phyloP scores from a whole-genome alignment of 1,139 yeast genomes.

The Debaryomyces coudertii region DNA sequence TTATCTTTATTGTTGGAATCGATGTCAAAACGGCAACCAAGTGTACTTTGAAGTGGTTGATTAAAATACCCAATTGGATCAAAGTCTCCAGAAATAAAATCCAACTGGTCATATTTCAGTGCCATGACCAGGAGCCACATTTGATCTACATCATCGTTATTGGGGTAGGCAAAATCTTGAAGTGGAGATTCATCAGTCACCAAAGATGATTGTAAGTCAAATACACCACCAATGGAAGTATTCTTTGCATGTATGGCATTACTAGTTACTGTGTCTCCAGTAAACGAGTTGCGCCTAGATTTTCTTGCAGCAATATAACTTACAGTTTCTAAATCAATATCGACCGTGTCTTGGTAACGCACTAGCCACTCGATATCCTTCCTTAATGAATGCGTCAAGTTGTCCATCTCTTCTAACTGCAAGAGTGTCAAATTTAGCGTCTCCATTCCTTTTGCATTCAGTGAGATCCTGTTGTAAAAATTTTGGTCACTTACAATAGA shows the following conservation, averaged over 20 bases:
- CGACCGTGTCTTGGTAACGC: conserved; percentile 8
- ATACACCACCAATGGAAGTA: conserved; percentile 11
- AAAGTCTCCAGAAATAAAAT: conserved; percentile 2
- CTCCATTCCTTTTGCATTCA: conserved; percentile 12
- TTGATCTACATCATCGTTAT: conserved; percentile 30
- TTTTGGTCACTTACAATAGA: conserved; percentile 1
- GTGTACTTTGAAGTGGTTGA: background rate
- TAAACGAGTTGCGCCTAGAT: conserved; percentile 5
- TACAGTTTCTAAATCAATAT: background rate
- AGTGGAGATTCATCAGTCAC: conserved; percentile 1
- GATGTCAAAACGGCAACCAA: background rate
- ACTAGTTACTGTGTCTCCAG: background rate
- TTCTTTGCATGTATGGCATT: background rate
- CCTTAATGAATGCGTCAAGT: conserved; percentile 16
- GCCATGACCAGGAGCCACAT: conserved; percentile 35
- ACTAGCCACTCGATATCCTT: conserved; percentile 13
- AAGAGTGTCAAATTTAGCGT: conserved; percentile 17
- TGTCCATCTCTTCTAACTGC: conserved; percentile 24
- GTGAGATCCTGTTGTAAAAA: background rate
- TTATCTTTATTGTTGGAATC: background rate
- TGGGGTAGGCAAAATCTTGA: conserved; percentile 9
- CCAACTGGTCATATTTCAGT: conserved; percentile 25
- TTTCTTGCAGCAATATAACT: background rate
- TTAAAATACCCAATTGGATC: background rate
- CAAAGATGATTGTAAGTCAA: conserved; percentile 10